Conservation (phyloP, 208 protist genomes). For the Acanthamoeba divionensis region DNA sequence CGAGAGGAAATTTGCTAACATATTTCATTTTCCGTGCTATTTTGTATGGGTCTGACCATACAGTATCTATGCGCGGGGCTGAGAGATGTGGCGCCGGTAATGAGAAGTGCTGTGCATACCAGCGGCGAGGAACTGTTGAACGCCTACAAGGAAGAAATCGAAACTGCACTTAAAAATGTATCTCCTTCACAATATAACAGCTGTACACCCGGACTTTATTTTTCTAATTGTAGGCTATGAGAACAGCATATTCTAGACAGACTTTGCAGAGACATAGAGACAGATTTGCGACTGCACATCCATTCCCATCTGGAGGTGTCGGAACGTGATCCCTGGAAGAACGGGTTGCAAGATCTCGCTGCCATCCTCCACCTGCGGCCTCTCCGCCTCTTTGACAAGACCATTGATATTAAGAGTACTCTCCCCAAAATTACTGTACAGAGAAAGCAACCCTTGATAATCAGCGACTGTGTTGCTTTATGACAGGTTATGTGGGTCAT, state of each 20-base stretch:
- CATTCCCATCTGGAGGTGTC: slow-evolving; percentile 79
- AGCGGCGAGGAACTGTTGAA: slow-evolving; percentile 64
- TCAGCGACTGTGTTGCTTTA: no score
- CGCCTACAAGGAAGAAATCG: slow-evolving; percentile 78
- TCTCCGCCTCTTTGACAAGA: slow-evolving; percentile 85
- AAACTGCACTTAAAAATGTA: slow-evolving; percentile 41
- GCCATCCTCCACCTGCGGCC: slow-evolving; percentile 84
- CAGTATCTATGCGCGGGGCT: not conserved
- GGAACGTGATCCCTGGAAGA: slow-evolving; percentile 55
- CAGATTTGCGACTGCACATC: slow-evolving; percentile 89
- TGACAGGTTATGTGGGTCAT: slow-evolving; percentile 79
- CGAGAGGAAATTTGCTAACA: no score
- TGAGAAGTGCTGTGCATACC: slow-evolving; percentile 33
- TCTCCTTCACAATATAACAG: not conserved
- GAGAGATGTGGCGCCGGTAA: not conserved
- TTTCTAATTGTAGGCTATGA: not conserved
- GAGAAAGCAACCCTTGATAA: no score
- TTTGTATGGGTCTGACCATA: not conserved
- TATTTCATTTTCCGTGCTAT: not conserved
- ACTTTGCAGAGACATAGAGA: slow-evolving; percentile 88
- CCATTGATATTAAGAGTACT: no score
- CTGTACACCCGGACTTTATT: not conserved
- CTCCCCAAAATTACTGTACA: no score
- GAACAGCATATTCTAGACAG: slow-evolving; percentile 48
- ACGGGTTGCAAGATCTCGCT: slow-evolving; percentile 73